These are phyloP conservation scores for Spinacia oleracea DNA, from an alignment of 179 eudicot genomes.

Conservation along the genomic window DNA sequence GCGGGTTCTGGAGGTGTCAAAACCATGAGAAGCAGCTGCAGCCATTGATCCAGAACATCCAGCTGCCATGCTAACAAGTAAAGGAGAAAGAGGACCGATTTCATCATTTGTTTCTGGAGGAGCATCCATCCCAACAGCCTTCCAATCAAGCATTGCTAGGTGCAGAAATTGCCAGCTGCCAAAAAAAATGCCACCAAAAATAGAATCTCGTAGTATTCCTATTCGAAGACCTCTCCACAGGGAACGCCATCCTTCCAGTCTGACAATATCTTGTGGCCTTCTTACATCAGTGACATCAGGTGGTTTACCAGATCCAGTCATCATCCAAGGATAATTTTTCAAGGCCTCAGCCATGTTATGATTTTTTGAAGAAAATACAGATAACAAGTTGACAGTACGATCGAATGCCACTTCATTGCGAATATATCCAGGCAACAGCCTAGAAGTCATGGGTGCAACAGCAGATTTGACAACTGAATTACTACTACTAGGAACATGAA, in stretches of 20 bases:
- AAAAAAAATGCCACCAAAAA: constrained; percentile 87
- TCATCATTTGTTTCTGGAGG: constrained; percentile 68
- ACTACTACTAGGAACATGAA: constrained; percentile 34
- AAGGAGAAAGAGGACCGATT: constrained; percentile 75
- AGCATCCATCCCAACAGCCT: constrained; percentile 83
- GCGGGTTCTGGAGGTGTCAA: constrained; percentile 84
- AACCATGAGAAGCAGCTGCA: constrained; percentile 90
- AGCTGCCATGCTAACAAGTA: constrained; percentile 73
- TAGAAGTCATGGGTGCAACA: constrained; percentile 49
- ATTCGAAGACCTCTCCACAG: constrained; percentile 82
- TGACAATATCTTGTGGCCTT: constrained; percentile 48
- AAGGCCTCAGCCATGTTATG: constrained; percentile 50
- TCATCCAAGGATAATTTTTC: constrained; percentile 91
- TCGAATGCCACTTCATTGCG: constrained; percentile 55
- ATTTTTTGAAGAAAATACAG: constrained; percentile 53
- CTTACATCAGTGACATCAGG: constrained; percentile 72
- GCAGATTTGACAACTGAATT: constrained; percentile 26
- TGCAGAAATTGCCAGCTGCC: constrained; percentile 82
- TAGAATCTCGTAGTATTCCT: constrained; percentile 72
- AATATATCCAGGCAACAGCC: constrained; percentile 53
- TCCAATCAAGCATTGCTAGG: constrained; percentile 68
- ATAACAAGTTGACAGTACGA: constrained; percentile 61
- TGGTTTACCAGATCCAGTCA: constrained; percentile 90
- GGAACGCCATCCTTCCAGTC: constrained; percentile 83
- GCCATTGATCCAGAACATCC: constrained; percentile 88